Percentiles rank a stretch among this genome's conserved stretches.
Evolutionary conservation across 139 green algal genomes (phyloP).

Genomic region (Gonium pectorale): DNA sequence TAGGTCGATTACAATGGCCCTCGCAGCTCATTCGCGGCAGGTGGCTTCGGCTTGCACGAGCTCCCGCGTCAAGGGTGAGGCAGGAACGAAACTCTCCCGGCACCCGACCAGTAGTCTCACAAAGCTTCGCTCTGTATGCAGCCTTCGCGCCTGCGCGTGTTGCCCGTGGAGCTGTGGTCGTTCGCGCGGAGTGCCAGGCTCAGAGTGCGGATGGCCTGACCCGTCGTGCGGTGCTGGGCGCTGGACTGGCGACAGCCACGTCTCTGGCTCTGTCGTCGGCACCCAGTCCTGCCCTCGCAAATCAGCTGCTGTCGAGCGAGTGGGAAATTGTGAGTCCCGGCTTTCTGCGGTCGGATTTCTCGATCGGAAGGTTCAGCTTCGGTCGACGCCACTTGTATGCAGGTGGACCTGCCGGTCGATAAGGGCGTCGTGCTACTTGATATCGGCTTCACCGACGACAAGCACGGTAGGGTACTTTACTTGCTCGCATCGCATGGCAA

Average conservation of each 20-base stretch:
- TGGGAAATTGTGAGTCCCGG: constrained; percentile 70
- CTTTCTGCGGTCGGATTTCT: neutral
- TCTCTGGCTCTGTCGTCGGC: neutral
- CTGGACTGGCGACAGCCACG: constrained; percentile 3
- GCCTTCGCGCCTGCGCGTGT: constrained; percentile 37
- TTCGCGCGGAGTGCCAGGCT: constrained; percentile 32
- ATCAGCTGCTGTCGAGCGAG: constrained; percentile 72
- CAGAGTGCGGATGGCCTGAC: neutral
- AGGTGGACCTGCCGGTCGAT: constrained; percentile 89
- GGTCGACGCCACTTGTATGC: neutral
- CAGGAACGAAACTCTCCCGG: neutral
- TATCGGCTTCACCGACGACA: constrained; percentile 93
- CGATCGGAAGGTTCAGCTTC: neutral
- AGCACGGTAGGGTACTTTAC: constrained; percentile 78
- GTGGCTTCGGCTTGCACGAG: neutral
- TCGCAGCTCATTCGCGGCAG: constrained; percentile 16
- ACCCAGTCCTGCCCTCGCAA: constrained; percentile 37
- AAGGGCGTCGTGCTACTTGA: constrained; percentile 96
- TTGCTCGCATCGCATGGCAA: neutral
- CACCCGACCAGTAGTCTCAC: neutral
- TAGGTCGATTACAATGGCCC: constrained; percentile 12
- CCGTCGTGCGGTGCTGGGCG: constrained; percentile 43
- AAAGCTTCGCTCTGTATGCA: neutral
- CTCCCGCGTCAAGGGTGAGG: constrained; percentile 40
- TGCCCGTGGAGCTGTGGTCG: constrained; percentile 14